Percentiles rank a stretch among this genome's conserved stretches.
These are phyloP conservation scores for Roridomyces roridus DNA, from an alignment of 768 basidiomycete genomes.

Conservation along the genomic window DNA sequence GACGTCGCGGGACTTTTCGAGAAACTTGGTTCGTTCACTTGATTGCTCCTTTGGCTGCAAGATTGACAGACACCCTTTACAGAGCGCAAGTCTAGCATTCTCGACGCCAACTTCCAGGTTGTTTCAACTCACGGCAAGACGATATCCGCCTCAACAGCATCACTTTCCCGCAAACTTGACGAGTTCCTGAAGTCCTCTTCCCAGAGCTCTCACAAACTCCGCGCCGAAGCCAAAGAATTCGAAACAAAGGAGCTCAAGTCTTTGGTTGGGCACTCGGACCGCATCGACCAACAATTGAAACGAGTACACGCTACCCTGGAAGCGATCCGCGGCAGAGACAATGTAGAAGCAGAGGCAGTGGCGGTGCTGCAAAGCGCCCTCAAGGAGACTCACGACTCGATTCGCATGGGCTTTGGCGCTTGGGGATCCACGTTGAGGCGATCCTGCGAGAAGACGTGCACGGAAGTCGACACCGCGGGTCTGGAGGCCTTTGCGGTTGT, in stretches of 20 bases:
- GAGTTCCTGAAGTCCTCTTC: slow-evolving; percentile 65
- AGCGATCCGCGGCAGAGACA: slow-evolving; percentile 62
- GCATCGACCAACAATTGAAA: slow-evolving; percentile 64
- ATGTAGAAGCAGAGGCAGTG: slow-evolving; percentile 58
- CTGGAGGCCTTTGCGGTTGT: slow-evolving; percentile 55
- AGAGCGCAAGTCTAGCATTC: slow-evolving; percentile 78
- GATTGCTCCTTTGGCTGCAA: background rate
- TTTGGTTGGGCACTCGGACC: slow-evolving; percentile 53
- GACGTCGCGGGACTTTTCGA: slow-evolving; percentile 78
- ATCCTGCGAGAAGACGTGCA: slow-evolving; percentile 54
- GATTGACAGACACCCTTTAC: slow-evolving; percentile 20
- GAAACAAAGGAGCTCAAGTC: slow-evolving; percentile 62
- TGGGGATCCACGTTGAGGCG: slow-evolving; percentile 63
- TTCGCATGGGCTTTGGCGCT: slow-evolving; percentile 56
- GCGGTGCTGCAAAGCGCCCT: slow-evolving; percentile 52
- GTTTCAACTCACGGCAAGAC: slow-evolving; percentile 68
- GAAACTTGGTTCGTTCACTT: slow-evolving; percentile 72
- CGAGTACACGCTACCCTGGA: slow-evolving; percentile 58
- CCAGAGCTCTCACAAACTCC: slow-evolving; percentile 59
- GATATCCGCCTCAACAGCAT: slow-evolving; percentile 58
- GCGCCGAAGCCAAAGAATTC: slow-evolving; percentile 61
- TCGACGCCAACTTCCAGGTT: slow-evolving; percentile 68
- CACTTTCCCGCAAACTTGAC: slow-evolving; percentile 62
- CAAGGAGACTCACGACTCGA: slow-evolving; percentile 56
- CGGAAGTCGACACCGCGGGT: slow-evolving; percentile 49